A percentile compares a stretch with the other conserved stretches of the same genome.
phyloP scores from a whole-genome alignment of 441 rosid genomes.

The Viola pubescens region DNA sequence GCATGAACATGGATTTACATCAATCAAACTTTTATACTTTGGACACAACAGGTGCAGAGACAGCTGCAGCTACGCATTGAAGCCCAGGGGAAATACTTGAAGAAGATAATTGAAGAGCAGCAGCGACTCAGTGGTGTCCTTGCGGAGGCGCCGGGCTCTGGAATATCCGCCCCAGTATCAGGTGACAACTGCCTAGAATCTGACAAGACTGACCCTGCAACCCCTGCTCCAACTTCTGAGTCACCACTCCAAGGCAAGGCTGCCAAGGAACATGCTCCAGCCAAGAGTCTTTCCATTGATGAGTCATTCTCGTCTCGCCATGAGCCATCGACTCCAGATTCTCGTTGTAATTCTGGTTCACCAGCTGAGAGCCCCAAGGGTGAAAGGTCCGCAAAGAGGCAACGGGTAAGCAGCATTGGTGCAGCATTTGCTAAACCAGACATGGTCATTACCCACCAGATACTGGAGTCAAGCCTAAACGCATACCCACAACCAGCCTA shows the following conservation, averaged over 20 bases:
- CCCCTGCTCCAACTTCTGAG: conserved; percentile 83
- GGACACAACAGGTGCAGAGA: conserved; percentile 70
- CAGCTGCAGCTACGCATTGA: conserved; percentile 95
- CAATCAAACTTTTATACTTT: conserved; percentile 7
- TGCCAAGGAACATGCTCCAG: conserved; percentile 51
- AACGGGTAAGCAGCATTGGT: conserved; percentile 32
- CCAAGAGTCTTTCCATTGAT: conserved; percentile 70
- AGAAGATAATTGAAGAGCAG: conserved; percentile 98
- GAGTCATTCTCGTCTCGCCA: conserved; percentile 72
- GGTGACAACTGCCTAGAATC: conserved; percentile 42
- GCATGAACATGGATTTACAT: no score
- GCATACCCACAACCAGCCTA: conserved; percentile 46
- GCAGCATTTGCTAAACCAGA: conserved; percentile 38
- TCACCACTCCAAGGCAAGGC: conserved; percentile 63
- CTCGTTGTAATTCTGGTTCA: conserved; percentile 49
- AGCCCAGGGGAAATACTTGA: conserved; percentile 93
- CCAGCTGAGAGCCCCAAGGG: conserved; percentile 49
- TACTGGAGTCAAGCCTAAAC: conserved; percentile 75
- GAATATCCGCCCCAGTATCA: conserved; percentile 33
- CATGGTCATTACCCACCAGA: conserved; percentile 49
- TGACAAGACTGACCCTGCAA: conserved; percentile 75
- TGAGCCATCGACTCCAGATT: conserved; percentile 81
- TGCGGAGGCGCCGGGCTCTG: conserved; percentile 44
- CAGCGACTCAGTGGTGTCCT: conserved; percentile 74
- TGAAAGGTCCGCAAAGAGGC: conserved; percentile 67